Evolutionary conservation across 371 early-diverging fungal species (phyloP).

Genomic region (Mortierella sp.): DNA sequence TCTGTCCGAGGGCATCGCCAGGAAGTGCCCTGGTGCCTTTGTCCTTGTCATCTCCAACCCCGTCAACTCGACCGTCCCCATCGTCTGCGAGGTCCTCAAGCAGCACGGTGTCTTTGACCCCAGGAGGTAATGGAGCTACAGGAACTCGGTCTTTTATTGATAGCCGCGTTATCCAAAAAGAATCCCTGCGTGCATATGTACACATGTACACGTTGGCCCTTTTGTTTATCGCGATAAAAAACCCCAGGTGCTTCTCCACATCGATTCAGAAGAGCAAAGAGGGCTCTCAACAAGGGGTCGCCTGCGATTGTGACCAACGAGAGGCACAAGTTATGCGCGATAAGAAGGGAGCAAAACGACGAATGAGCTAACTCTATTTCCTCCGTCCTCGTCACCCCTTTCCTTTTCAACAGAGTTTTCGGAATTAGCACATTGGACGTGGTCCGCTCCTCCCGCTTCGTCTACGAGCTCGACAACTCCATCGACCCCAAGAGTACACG

Average conservation of each 20-base stretch:
- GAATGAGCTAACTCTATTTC: not conserved
- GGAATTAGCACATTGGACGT: slow-evolving; percentile 90
- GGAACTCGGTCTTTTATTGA: not conserved
- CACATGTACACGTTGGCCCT: not conserved
- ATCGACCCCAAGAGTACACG: slow-evolving; percentile 67
- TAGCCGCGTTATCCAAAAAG: not conserved
- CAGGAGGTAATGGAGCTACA: slow-evolving; percentile 61
- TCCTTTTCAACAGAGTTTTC: slow-evolving; percentile 71
- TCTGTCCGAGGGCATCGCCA: slow-evolving; percentile 79
- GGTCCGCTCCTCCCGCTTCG: slow-evolving; percentile 86
- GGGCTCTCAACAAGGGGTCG: slow-evolving; percentile 1
- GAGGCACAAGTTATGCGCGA: not conserved
- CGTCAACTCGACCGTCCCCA: slow-evolving; percentile 91
- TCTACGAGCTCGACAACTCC: slow-evolving; percentile 68
- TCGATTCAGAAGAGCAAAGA: not conserved
- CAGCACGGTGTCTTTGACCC: slow-evolving; percentile 89
- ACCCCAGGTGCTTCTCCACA: not conserved
- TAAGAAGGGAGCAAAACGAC: not conserved
- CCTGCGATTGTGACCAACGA: not conserved
- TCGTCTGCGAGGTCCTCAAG: slow-evolving; percentile 85
- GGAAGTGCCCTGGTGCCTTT: slow-evolving; percentile 83
- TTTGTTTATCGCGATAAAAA: not conserved
- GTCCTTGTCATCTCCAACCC: slow-evolving; percentile 88
- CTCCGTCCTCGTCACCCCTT: not conserved
- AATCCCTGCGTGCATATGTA: no score